A percentile compares a stretch with the other conserved stretches of the same genome.
phyloP scores from a whole-genome alignment of 306 rosid genomes.

The Citrullus mucosospermus region DNA sequence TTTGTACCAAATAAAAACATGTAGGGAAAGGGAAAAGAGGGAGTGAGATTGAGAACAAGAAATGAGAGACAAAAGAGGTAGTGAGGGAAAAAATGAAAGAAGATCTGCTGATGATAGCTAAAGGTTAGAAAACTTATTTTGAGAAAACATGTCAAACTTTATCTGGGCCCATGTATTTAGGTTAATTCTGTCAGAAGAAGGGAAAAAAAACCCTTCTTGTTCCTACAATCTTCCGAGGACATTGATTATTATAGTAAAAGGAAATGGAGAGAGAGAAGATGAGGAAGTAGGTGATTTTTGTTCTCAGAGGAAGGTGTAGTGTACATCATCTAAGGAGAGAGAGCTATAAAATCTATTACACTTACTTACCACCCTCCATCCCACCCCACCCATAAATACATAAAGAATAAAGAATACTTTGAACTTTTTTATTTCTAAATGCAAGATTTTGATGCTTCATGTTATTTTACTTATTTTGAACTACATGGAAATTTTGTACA shows the following conservation, averaged over 20 bases:
- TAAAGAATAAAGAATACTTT: not conserved
- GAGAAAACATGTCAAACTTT: too few relatives aligned
- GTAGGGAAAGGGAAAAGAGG: too few relatives aligned
- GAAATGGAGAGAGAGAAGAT: not conserved
- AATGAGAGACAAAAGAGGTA: too few relatives aligned
- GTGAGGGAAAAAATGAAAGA: too few relatives aligned
- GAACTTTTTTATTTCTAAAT: not conserved
- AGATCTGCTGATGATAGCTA: too few relatives aligned
- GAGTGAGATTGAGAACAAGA: too few relatives aligned
- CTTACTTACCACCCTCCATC: not conserved
- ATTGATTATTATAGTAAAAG: not conserved
- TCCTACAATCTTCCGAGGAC: not conserved
- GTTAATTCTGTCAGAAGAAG: too few relatives aligned
- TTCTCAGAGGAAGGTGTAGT: not conserved
- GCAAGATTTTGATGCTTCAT: not conserved
- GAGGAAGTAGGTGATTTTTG: not conserved
- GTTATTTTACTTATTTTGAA: not conserved
- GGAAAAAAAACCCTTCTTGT: not conserved
- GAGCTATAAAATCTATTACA: not conserved
- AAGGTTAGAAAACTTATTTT: too few relatives aligned
- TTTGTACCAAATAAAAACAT: too few relatives aligned
- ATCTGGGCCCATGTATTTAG: too few relatives aligned
- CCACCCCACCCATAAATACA: not conserved
- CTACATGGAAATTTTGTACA: slow-evolving; percentile 14
- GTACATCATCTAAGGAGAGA: not conserved